These are phyloP conservation scores for Diplodia intermedia DNA, from an alignment of 2,329 filamentous ascomycete species.

Conservation along the genomic window DNA sequence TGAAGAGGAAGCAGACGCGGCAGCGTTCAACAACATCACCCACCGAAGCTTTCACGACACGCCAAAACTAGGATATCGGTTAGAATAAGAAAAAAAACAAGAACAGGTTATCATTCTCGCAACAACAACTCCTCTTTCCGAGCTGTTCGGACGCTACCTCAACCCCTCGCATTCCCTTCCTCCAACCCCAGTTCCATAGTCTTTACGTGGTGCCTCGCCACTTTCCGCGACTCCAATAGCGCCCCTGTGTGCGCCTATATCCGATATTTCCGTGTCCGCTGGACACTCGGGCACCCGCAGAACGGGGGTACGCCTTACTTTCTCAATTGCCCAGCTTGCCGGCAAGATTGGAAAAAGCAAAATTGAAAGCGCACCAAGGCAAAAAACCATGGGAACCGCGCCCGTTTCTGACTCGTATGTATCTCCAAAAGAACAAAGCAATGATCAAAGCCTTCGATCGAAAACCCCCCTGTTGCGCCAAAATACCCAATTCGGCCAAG, in stretches of 20 bases:
- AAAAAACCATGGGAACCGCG: not conserved
- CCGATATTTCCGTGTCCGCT: not conserved
- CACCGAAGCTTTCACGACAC: too few relatives aligned
- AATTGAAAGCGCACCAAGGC: not conserved
- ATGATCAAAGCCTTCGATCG: not conserved
- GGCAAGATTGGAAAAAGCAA: not conserved
- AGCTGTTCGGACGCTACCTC: not conserved
- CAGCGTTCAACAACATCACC: too few relatives aligned
- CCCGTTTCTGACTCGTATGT: not conserved
- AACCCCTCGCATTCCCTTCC: not conserved
- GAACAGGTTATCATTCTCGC: not conserved
- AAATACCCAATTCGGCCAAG: slow-evolving; percentile 11
- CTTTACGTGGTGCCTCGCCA: not conserved
- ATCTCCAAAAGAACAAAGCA: not conserved
- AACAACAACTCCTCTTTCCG: not conserved
- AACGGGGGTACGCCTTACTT: not conserved
- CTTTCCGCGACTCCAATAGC: not conserved
- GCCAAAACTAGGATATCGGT: too few relatives aligned
- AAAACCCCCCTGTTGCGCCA: not conserved
- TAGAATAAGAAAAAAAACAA: not conserved
- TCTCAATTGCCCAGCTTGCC: not conserved
- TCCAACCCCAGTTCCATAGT: not conserved
- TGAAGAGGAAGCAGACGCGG: too few relatives aligned
- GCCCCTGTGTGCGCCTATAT: not conserved
- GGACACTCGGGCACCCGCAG: not conserved